These are phyloP conservation scores for Colletotrichum tamarilloi DNA, from an alignment of 2,329 filamentous ascomycete species.

Conservation along the genomic window DNA sequence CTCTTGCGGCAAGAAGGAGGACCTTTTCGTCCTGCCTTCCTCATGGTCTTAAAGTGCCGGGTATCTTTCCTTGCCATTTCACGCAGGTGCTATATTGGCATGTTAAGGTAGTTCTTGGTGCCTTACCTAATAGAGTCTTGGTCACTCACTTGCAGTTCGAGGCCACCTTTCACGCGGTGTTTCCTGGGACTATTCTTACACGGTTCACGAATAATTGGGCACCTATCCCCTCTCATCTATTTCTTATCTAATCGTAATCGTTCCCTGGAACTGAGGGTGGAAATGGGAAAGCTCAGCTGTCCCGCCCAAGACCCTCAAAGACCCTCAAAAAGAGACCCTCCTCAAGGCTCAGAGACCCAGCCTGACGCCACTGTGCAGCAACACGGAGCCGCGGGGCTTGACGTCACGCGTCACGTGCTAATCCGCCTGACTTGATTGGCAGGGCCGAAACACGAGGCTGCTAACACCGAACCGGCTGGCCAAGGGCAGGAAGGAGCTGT, in stretches of 20 bases:
- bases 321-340: neutral
- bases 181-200: neutral
- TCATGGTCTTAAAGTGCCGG: constrained; percentile 3
- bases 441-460: neutral
- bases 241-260: constrained; percentile 19
- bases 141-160: neutral
- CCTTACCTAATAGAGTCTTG: neutral
- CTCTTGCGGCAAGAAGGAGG: too few species aligned
- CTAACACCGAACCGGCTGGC: too few species aligned
- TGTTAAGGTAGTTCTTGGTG: too few species aligned
- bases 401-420: constrained; percentile 30
- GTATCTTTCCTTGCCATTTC: neutral
- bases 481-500: neutral
- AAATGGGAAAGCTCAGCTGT: neutral
- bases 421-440: constrained; percentile 21
- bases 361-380: constrained; percentile 3
- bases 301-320: neutral
- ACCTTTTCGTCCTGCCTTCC: too few species aligned
- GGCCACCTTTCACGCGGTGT: neutral
- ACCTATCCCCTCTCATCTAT: neutral
- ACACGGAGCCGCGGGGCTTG: constrained; percentile 24
- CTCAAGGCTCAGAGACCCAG: neutral
- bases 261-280: neutral
- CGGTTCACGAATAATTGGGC: neutral
- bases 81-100: neutral